Evolutionary conservation across 1,284 basidiomycete species (phyloP).

Genomic region (Boletus mariae): DNA sequence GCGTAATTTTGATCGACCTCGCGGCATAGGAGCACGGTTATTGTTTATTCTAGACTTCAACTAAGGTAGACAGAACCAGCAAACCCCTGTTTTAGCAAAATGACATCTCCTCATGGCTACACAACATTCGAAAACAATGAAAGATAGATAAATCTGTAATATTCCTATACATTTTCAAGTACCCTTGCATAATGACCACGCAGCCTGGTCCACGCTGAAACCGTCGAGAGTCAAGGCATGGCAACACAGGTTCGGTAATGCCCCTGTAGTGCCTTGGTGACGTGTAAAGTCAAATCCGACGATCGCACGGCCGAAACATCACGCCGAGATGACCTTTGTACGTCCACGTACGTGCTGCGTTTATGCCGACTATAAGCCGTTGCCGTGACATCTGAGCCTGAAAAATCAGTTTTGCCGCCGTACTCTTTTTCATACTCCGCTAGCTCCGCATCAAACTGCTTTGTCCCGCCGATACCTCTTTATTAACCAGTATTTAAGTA

Average conservation of each 20-base stretch:
- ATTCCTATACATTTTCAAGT: no score
- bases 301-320: neutral
- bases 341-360: no score
- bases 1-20: neutral
- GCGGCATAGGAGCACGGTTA: neutral
- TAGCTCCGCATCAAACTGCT: neutral
- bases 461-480: neutral
- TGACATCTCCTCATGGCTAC: no score
- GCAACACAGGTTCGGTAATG: neutral
- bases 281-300: neutral
- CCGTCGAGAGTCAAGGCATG: neutral
- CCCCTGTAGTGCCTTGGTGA: neutral
- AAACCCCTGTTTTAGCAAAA: no score
- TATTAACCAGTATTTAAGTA: neutral
- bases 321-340: no score
- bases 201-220: neutral
- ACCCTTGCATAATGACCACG: neutral
- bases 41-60: neutral
- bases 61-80: no score
- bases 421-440: neutral
- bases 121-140: no score
- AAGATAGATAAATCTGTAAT: no score
- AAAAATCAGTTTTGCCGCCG: neutral
- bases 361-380: no score
- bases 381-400: neutral